Evolutionary conservation across 805 yeast species (phyloP).

Genomic region (Candida silvatica): DNA sequence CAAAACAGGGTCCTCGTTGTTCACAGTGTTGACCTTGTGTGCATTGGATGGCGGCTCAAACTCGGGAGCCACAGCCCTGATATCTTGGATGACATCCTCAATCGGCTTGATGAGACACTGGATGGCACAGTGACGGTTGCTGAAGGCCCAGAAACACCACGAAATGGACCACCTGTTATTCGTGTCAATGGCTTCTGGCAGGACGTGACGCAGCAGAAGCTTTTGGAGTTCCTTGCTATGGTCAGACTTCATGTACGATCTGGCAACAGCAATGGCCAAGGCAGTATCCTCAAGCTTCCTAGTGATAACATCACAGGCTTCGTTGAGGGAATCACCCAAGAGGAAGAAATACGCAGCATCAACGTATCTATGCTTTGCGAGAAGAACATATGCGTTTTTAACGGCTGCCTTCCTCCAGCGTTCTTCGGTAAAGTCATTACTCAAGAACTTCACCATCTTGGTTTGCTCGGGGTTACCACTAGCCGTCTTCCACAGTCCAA

Average conservation of each 20-base stretch:
- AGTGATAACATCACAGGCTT: conserved; percentile 67
- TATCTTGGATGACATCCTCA: conserved; percentile 22
- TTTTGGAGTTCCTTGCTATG: conserved; percentile 42
- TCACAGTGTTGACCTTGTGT: conserved; percentile 12
- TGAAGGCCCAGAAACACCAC: conserved; percentile 69
- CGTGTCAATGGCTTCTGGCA: conserved; percentile 48
- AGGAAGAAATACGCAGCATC: conserved; percentile 90
- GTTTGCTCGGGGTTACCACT: conserved; percentile 71
- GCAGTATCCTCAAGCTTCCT: conserved; percentile 59
- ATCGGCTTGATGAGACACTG: conserved; percentile 60
- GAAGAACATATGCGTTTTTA: conserved; percentile 84
- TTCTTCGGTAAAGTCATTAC: conserved; percentile 63
- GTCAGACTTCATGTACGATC: conserved; percentile 59
- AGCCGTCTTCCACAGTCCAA: conserved; percentile 79
- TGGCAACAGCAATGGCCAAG: conserved; percentile 73
- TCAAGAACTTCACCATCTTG: conserved; percentile 71
- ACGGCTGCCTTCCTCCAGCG: conserved; percentile 86
- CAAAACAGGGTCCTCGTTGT: conserved; percentile 71
- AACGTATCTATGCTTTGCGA: conserved; percentile 78
- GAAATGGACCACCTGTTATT: conserved; percentile 78
- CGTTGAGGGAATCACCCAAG: conserved; percentile 65
- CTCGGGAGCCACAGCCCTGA: conserved; percentile 20
- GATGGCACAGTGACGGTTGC: conserved; percentile 41
- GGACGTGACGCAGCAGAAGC: conserved; percentile 39
- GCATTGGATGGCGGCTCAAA: conserved; percentile 29